Base-by-base conservation (phyloP, 148 eudicot genomes). In the Rheum nobile region DNA sequence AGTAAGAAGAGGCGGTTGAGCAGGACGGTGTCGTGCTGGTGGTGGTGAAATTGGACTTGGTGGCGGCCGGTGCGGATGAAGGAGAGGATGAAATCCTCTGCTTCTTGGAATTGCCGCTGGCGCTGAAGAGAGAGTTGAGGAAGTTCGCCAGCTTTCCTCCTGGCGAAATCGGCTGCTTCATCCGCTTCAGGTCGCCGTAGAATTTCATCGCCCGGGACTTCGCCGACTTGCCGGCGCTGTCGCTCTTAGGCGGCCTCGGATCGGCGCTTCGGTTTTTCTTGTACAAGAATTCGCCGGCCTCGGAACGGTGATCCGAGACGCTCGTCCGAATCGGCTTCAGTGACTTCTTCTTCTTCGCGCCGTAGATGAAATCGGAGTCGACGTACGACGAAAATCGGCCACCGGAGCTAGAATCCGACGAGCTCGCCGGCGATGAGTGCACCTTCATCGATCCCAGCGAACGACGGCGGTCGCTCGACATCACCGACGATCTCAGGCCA, bases 201-300 rank as follows among this genome's bases (percentile, higher is more conserved):
- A 93, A 82, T 78, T 93, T 88, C 84, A 87, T 38, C 21, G 94
- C 98, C 68, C 83, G 82, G 2, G 90, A 84, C 79, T 88, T 93
- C 50, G 97, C 76, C 82, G 69, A 79, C 77, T 7, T 75, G 82
- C 63, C 83, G 28, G 19, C 43, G 28, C 67, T 61, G 37, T 61
- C 69, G 69, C 70, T 65, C 41, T 65, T 65, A 14, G 70, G 70
- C 70, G 57, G 43, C 43, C 43, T 41, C 10, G 17, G 67, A 61
- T n/a, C n/a, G n/a, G n/a, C n/a, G n/a, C n/a, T n/a, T n/a, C n/a
- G n/a, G n/a, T n/a, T n/a, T n/a, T n/a, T n/a, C n/a, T n/a, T n/a
- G n/a, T n/a, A n/a, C n/a, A n/a, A n/a, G n/a, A n/a, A n/a, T n/a
- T n/a, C n/a, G n/a, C n/a, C 70, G 57, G 43, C 43, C 43, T 41